Conservation (phyloP, 2,329 filamentous ascomycete genomes). For the Pyrenophora teres region DNA sequence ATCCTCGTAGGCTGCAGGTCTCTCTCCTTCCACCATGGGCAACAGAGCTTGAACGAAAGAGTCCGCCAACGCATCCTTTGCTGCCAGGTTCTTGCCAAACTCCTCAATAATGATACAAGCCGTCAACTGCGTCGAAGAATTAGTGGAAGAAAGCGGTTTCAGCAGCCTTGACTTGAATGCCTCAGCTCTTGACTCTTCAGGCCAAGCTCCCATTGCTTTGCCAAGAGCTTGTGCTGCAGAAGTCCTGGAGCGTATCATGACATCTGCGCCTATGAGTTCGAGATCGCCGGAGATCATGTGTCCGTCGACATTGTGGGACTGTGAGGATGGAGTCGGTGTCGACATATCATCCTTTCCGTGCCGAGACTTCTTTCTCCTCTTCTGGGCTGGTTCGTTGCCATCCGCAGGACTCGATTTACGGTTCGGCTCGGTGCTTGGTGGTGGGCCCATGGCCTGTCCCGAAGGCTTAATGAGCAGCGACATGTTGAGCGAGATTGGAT, state of each 20-base stretch:
- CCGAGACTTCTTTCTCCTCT: slow-evolving; percentile 84
- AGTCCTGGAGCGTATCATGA: slow-evolving; percentile 86
- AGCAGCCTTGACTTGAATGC: slow-evolving; percentile 69
- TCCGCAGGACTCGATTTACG: slow-evolving; percentile 42
- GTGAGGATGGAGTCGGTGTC: slow-evolving; percentile 63
- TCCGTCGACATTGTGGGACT: slow-evolving; percentile 85
- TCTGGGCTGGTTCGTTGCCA: slow-evolving; percentile 63
- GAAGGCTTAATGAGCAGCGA: slow-evolving; percentile 91
- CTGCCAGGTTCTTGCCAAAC: slow-evolving; percentile 65
- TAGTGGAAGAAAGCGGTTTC: slow-evolving; percentile 70
- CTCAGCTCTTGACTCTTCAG: slow-evolving; percentile 62
- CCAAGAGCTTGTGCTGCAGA: slow-evolving; percentile 86
- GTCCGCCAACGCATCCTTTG: slow-evolving; percentile 57
- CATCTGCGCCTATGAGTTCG: slow-evolving; percentile 88
- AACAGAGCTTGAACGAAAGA: slow-evolving; percentile 70
- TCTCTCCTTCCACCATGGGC: slow-evolving; percentile 77
- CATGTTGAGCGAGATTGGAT: slow-evolving; percentile 90
- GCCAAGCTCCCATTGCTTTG: slow-evolving; percentile 77
- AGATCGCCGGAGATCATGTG: slow-evolving; percentile 98
- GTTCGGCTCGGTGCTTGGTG: slow-evolving; percentile 34
- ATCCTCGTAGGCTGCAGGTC: slow-evolving; percentile 83
- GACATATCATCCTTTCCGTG: slow-evolving; percentile 64
- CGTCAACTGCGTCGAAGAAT: slow-evolving; percentile 84
- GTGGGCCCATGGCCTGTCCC: slow-evolving; percentile 74
- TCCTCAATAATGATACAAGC: slow-evolving; percentile 86